Base-by-base conservation (phyloP, 108 stramenopile species). In the Aurantiochytrium sp. region DNA sequence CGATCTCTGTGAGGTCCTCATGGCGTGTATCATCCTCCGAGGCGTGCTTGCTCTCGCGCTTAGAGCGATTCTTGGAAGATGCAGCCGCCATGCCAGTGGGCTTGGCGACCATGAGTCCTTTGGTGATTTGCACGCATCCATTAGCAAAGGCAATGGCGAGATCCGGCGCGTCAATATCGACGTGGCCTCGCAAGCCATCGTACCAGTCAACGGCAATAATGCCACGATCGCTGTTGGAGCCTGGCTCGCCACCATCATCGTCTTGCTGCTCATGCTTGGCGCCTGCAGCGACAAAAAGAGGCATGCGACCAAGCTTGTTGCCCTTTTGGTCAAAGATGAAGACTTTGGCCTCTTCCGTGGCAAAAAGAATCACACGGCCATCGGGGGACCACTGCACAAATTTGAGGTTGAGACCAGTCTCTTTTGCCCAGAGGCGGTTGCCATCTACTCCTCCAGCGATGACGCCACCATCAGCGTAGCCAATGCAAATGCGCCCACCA, bases 381-480 rank as follows among this genome's bases (percentile, higher is more conserved):
- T 94, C 94, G 16, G 95, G 95, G 14, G 89, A 90, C 95, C 95
- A 95, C 90, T 94, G 93, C 19, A 95, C 94, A 45, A 89, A 58
- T 12, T 60, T 88, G 58, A 95, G 73, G 19, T 59, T 58, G 14
- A 89, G 49, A 19, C 72, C 87, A 6, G 94, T 92, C 49, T 94
- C 93, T 60, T 92, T 94, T 16, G 94, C 95, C 95, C 95, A 95
- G 25, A 94, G 87, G 19, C 94, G 64, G 73, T 94, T 94, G 29
- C 95, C 95, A 57, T 94, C 93, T 14, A 94, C 94, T 5, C 90
- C 90, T 14, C 94, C 94, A 35, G 94, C 95, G 57, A 94, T 94
- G 28, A 95, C 94, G 12, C 91, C 92, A 1, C 94, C 94, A 76
- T 95, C 95, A 53, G 89, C 93, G 83, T 95, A 95, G 21, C 92